Percentiles rank a stretch among this genome's conserved stretches.
Evolutionary conservation across 148 eudicot species (phyloP).

Genomic region (Amaranthus hypochondriacus): DNA sequence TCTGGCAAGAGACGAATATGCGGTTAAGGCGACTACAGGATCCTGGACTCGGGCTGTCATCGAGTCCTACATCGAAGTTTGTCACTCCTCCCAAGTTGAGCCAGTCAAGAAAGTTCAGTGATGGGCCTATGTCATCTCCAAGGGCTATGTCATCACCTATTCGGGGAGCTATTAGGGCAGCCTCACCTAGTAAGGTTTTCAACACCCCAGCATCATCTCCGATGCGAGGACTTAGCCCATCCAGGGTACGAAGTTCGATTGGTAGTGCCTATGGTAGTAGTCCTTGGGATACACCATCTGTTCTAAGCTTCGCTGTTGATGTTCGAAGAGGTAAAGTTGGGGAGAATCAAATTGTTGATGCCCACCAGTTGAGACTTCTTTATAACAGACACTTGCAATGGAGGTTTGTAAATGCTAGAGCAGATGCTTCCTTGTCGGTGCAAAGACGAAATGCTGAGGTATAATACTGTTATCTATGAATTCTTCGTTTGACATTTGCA

Average conservation of each 20-base stretch:
- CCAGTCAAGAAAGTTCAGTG: constrained; percentile 56
- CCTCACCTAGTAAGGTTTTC: constrained; percentile 73
- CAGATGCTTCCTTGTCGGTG: constrained; percentile 61
- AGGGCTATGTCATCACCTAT: constrained; percentile 46
- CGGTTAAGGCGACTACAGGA: constrained; percentile 88
- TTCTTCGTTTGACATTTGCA: neutral
- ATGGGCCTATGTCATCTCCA: constrained; percentile 29
- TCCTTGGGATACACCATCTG: constrained; percentile 78
- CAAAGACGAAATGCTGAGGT: constrained; percentile 87
- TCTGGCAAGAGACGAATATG: constrained; percentile 99
- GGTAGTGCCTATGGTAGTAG: constrained; percentile 41
- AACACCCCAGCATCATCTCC: constrained; percentile 50
- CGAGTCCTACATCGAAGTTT: constrained; percentile 59
- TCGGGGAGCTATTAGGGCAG: constrained; percentile 51
- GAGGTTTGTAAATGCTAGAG: constrained; percentile 92
- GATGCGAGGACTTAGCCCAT: constrained; percentile 72
- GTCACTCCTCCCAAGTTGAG: constrained; percentile 54
- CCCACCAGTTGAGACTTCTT: constrained; percentile 77
- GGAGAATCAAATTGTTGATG: constrained; percentile 76
- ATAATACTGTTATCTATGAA: constrained; percentile 17
- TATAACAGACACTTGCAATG: constrained; percentile 92
- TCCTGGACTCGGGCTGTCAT: constrained; percentile 60
- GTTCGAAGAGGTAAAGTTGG: constrained; percentile 94
- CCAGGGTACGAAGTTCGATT: constrained; percentile 54
- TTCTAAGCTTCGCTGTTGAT: constrained; percentile 87